Evolutionary conservation across 805 yeast genomes (phyloP).

Genomic region (Cyberlindnera sargentensis): DNA sequence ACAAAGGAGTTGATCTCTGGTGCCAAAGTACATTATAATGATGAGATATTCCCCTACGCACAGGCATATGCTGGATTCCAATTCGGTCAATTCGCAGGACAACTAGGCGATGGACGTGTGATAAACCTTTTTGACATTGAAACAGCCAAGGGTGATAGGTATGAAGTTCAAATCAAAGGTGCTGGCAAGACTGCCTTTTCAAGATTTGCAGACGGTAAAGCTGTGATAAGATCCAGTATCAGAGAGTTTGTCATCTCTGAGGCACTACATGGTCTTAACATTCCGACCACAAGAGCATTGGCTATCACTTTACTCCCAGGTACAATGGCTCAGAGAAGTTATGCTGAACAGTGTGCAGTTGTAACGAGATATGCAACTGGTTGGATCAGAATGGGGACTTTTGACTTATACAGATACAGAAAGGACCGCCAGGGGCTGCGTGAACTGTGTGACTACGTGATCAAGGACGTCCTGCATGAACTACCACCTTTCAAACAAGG

Average conservation of each 20-base stretch:
- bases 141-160: conserved; percentile 33
- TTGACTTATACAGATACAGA: conserved; percentile 73
- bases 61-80: conserved; percentile 96
- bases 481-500: conserved; percentile 25
- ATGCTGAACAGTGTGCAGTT: conserved; percentile 76
- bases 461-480: conserved; percentile 48
- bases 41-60: conserved; percentile 66
- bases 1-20: conserved; percentile 55
- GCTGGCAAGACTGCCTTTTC: conserved; percentile 89
- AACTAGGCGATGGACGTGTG: conserved; percentile 93
- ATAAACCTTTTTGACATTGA: conserved; percentile 69
- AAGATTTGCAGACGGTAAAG: conserved; percentile 95
- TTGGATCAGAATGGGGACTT: conserved; percentile 87
- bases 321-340: conserved; percentile 66
- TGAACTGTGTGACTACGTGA: conserved; percentile 62
- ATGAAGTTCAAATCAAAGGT: conserved; percentile 81
- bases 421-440: conserved; percentile 60
- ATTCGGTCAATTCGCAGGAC: conserved; percentile 95
- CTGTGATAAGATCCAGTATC: conserved; percentile 80
- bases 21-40: conserved; percentile 33
- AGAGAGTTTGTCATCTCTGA: conserved; percentile 86
- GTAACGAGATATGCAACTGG: conserved; percentile 76
- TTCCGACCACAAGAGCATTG: conserved; percentile 83
- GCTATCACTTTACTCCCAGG: conserved; percentile 66
- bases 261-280: conserved; percentile 68